A percentile compares a stretch with the other conserved stretches of the same genome.
phyloP scores from a whole-genome alignment of 2,329 filamentous ascomycete genomes.

The Fusarium protoensiforme region DNA sequence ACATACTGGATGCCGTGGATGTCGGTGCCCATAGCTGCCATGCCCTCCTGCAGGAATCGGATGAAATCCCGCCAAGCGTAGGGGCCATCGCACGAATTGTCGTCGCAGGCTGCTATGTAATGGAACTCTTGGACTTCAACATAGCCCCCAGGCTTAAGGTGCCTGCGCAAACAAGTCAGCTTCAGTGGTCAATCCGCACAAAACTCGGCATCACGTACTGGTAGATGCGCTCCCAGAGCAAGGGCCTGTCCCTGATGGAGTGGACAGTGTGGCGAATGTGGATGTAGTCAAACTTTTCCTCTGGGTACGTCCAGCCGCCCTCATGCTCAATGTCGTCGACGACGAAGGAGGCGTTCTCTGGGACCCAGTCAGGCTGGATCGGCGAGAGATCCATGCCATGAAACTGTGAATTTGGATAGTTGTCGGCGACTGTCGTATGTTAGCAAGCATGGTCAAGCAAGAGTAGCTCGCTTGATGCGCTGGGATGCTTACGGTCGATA shows the following conservation, averaged over 20 bases:
- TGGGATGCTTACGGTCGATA: slow-evolving; percentile 56
- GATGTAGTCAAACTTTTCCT: slow-evolving; percentile 60
- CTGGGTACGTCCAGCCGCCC: slow-evolving; percentile 60
- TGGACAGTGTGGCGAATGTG: slow-evolving; percentile 60
- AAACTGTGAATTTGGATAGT: slow-evolving; percentile 56
- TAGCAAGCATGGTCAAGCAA: slow-evolving; percentile 8
- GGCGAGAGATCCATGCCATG: slow-evolving; percentile 63
- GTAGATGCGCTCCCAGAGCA: slow-evolving; percentile 56
- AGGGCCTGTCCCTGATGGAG: slow-evolving; percentile 54
- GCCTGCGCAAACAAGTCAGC: slow-evolving; percentile 45
- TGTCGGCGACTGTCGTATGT: slow-evolving; percentile 56
- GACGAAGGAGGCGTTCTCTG: slow-evolving; percentile 62
- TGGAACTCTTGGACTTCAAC: slow-evolving; percentile 62
- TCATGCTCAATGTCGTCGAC: slow-evolving; percentile 64
- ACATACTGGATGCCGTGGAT: slow-evolving; percentile 53
- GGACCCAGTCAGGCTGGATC: slow-evolving; percentile 63
- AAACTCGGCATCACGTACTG: slow-evolving; percentile 45
- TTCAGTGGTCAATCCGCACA: not conserved
- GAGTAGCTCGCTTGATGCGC: not conserved
- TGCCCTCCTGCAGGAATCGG: slow-evolving; percentile 52
- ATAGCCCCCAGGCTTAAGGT: slow-evolving; percentile 63
- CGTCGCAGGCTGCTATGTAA: slow-evolving; percentile 56
- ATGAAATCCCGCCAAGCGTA: slow-evolving; percentile 62
- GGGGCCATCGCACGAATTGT: slow-evolving; percentile 54
- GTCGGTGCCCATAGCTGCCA: slow-evolving; percentile 55